Conservation (phyloP, 345 rosid species). For the Pugionium cornutum region DNA sequence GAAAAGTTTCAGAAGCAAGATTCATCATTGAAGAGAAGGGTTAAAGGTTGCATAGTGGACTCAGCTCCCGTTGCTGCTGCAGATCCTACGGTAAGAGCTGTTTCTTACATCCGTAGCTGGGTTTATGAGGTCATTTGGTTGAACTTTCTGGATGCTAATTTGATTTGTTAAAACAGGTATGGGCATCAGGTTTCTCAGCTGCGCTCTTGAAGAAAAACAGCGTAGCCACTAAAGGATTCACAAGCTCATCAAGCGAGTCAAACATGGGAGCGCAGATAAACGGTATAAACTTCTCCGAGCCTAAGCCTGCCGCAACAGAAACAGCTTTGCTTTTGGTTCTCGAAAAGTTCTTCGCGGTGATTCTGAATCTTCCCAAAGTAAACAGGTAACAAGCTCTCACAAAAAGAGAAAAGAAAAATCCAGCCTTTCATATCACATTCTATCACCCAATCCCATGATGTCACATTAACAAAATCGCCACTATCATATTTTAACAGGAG, state of each 20-base stretch:
- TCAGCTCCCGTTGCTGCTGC: constrained; percentile 98
- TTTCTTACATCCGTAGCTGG: constrained; percentile 16
- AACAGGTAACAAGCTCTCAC: constrained; percentile 57
- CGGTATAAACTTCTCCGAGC: constrained; percentile 42
- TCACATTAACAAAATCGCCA: background rate
- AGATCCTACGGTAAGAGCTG: constrained; percentile 78
- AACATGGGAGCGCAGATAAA: constrained; percentile 32
- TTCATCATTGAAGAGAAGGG: constrained; percentile 60
- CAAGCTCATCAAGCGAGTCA: constrained; percentile 37
- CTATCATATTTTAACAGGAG: constrained; percentile 56
- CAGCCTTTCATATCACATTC: background rate
- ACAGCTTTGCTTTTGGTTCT: constrained; percentile 76
- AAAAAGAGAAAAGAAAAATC: background rate
- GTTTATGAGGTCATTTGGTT: background rate
- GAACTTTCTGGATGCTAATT: constrained; percentile 19
- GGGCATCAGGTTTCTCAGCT: constrained; percentile 98
- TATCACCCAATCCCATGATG: background rate
- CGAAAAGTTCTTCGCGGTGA: constrained; percentile 73
- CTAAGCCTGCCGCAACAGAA: constrained; percentile 77
- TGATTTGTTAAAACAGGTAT: constrained; percentile 59
- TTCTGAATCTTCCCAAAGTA: constrained; percentile 79
- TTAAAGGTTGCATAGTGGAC: constrained; percentile 91
- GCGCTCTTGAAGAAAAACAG: constrained; percentile 90
- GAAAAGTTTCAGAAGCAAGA: constrained; percentile 87
- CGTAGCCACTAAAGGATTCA: constrained; percentile 69